Percentiles rank a stretch among this genome's conserved stretches.
Evolutionary conservation across 164 flowering plant genomes (phyloP).

Genomic region (Piper betle): DNA sequence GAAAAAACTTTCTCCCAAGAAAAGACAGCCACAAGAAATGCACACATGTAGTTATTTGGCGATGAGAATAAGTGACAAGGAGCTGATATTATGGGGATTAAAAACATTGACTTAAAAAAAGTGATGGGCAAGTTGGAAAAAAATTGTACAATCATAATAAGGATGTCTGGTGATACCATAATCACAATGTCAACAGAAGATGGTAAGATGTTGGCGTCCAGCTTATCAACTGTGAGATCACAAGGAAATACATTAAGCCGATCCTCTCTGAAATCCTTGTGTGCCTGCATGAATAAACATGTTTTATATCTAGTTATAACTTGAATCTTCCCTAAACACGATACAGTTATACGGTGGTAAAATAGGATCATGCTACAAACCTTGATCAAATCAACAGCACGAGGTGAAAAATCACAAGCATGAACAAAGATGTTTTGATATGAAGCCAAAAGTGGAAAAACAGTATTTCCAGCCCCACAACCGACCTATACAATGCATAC

Average conservation of each 20-base stretch:
- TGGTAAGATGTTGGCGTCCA: constrained; percentile 43
- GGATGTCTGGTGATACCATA: constrained; percentile 41
- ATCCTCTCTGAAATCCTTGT: constrained; percentile 51
- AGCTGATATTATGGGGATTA: too few species aligned
- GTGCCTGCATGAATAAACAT: constrained; percentile 38
- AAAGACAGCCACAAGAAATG: too few species aligned
- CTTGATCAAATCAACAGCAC: constrained; percentile 86
- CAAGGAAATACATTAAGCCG: constrained; percentile 70
- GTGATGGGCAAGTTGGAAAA: constrained; percentile 4
- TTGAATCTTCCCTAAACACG: neutral
- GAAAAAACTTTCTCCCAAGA: too few species aligned
- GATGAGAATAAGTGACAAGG: too few species aligned
- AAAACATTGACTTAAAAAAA: too few species aligned
- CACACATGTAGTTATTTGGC: too few species aligned
- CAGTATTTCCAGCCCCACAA: constrained; percentile 95
- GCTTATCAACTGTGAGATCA: constrained; percentile 74
- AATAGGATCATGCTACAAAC: constrained; percentile 20
- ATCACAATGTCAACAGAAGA: constrained; percentile 86
- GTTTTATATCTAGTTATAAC: neutral
- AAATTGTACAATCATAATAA: neutral
- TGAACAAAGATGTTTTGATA: constrained; percentile 66
- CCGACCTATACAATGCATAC: constrained; percentile 47
- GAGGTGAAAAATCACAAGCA: constrained; percentile 94
- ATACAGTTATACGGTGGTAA: neutral
- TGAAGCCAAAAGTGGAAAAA: constrained; percentile 70